Evolutionary conservation across 73 alveolate species (phyloP), one percentile per base, ranked within the genome.

Genomic region (Paramecium bursaria): DNA sequence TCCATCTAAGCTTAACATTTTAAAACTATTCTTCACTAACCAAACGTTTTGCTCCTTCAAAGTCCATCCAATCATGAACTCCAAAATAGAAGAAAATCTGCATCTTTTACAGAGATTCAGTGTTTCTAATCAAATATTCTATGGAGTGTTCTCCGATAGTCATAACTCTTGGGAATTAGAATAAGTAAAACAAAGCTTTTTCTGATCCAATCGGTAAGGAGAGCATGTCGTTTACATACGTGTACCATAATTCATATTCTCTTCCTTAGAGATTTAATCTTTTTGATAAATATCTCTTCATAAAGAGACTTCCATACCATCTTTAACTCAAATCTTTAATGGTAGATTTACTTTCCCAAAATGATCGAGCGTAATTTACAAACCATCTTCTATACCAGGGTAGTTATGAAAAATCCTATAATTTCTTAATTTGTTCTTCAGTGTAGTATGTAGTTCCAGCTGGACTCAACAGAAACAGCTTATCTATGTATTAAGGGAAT

Each of bases 221-320:
- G 14, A 42, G 10, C 55, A 67, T 31, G 33, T 67, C 82, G 44
- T 67, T 57, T 15, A 42, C 46, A 67, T 67, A 67, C 7, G 82
- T 6, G 33, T 67, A 26, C 82, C 82, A 67, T 35, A 67, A n/a
- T 4, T 67, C 82, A 67, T 67, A 67, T 19, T 67, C 82, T 67
- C 39, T 67, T 15, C 82, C 82, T 42, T 67, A 14, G 1, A 67
- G 44, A 5, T 21, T 21, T 35, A 67, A 39, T 67, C 82, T 35
- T 42, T 67, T 67, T 67, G 33, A 39, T 14, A 67, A 47, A 39
- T 67, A 67, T 67, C 35, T 67, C 10, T 67, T 67, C 0, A 67
- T 67, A 25, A 67, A 33, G 19, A 25, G 44, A 19, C 35, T 42
- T 15, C 82, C 82, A 67, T 67, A 67, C 82, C 82, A 67, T 22